phyloP scores from a whole-genome alignment of 345 rosid species.

The Tarenaya hassleriana region DNA sequence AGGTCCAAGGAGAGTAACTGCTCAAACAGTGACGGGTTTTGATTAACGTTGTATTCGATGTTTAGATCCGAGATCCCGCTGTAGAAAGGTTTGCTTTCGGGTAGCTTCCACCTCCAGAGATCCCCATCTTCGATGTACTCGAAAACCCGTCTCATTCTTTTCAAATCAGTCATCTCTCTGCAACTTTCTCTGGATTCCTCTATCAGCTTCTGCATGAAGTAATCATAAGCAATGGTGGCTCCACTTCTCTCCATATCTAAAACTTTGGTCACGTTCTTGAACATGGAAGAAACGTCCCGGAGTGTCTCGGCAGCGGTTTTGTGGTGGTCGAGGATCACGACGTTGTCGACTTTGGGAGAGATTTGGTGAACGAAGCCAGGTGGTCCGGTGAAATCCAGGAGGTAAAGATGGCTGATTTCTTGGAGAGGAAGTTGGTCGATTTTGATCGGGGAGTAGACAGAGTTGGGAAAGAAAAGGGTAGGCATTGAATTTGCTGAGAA shows the following conservation, averaged over 20 bases:
- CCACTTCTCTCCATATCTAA: constrained; percentile 69
- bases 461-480: constrained; percentile 58
- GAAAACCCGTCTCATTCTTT: constrained; percentile 43
- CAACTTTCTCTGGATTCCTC: constrained; percentile 14
- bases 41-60: constrained; percentile 38
- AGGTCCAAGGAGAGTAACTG: constrained; percentile 59
- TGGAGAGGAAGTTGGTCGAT: constrained; percentile 48
- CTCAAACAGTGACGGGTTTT: constrained; percentile 50
- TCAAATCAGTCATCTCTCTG: constrained; percentile 28
- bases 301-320: constrained; percentile 55
- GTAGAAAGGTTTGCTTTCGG: constrained; percentile 60
- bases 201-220: constrained; percentile 45
- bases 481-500: constrained; percentile 48
- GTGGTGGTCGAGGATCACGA: constrained; percentile 61
- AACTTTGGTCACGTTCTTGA: constrained; percentile 42
- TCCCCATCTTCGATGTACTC: constrained; percentile 68
- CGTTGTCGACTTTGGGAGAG: constrained; percentile 45
- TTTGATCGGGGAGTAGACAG: constrained; percentile 54
- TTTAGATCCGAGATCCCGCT: constrained; percentile 59
- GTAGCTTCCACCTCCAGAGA: constrained; percentile 69
- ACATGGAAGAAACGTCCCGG: constrained; percentile 23
- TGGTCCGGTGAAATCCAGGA: constrained; percentile 69
- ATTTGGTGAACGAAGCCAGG: constrained; percentile 46
- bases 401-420: constrained; percentile 46
- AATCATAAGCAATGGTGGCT: constrained; percentile 69